Conservation (phyloP, 306 rosid species). For the Vigna nakashimae region DNA sequence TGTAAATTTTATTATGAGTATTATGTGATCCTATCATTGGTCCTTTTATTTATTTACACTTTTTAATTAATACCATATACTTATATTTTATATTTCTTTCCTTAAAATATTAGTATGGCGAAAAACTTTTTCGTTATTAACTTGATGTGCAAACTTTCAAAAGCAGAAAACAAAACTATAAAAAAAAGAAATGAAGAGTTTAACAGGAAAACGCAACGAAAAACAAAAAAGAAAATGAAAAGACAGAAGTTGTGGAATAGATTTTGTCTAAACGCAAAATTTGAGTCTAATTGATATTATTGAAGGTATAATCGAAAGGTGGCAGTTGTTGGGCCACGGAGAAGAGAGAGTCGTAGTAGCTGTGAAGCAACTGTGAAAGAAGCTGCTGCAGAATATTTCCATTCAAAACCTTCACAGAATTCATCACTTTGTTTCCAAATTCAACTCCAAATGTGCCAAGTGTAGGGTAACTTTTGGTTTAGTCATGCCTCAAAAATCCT, state of each 20-base stretch:
- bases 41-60: no score
- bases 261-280: no score
- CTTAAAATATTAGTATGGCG: no score
- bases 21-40: no score
- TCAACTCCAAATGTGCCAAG: conserved; percentile 18
- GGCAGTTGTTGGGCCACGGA: conserved; percentile 41
- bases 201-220: neutral
- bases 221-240: neutral
- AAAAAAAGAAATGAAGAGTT: no score
- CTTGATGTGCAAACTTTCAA: no score
- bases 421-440: no score
- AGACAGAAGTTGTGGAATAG: neutral
- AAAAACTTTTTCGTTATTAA: no score
- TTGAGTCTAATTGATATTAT: neutral
- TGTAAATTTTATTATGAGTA: no score
- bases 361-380: conserved; percentile 25
- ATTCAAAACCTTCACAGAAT: neutral
- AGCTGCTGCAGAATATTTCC: neutral
- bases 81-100: no score
- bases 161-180: no score
- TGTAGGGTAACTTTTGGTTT: conserved; percentile 34
- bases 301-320: neutral
- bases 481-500: conserved; percentile 38
- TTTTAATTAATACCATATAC: no score
- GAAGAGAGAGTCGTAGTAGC: neutral